Evolutionary conservation across 2,329 filamentous ascomycete species (phyloP), one percentile per base, ranked within the genome.

Genomic region (Stromatinia cepivora): DNA sequence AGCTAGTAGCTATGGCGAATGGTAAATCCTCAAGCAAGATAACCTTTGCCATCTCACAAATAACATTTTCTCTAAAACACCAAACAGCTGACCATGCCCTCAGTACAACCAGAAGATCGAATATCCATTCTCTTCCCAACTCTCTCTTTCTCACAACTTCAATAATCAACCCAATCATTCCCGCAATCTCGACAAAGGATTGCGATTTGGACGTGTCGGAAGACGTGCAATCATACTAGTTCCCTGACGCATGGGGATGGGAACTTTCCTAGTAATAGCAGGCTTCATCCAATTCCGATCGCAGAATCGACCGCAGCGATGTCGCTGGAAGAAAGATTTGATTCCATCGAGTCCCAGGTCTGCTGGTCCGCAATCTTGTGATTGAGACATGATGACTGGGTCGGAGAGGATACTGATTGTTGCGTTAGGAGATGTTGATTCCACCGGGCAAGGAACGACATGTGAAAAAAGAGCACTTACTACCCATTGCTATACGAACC

Each of bases 341-440:
- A 70, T 69, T 36, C 69, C 69, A 39, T 70, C 66, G 13, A 6
- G 20, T 25, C 69, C 66, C 52, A 70, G 22, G 46, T 70, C 69
- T 13, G 59, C 53, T 1, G 66, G 69, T 22, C 69, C 69, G 10
- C 36, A 70, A 54, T 59, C 22, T 2, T 56, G n/a, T 11, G 13
- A 6, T 54, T 48, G 45, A 4, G 66, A 69, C 66, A 70, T 70
- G 25, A 70, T 61, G 25, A 65, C 59, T 28, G 69, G 69, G 25
- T 70, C 69, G 15, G 66, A 64, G 17, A 70, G 57, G 28, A 69
- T 46, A 31, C 61, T 67, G 17, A 31, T 42, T 54, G 4, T 2
- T 5, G 11, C 22, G 17, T 50, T 25, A 36, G 59, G 11, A 48
- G 28, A 46, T 34, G 0, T 15, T 25, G 13, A 36, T 39, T 42